A percentile compares a stretch with the other conserved stretches of the same genome.
phyloP scores from a whole-genome alignment of 768 basidiomycete species.

The Clavulina sp. region DNA sequence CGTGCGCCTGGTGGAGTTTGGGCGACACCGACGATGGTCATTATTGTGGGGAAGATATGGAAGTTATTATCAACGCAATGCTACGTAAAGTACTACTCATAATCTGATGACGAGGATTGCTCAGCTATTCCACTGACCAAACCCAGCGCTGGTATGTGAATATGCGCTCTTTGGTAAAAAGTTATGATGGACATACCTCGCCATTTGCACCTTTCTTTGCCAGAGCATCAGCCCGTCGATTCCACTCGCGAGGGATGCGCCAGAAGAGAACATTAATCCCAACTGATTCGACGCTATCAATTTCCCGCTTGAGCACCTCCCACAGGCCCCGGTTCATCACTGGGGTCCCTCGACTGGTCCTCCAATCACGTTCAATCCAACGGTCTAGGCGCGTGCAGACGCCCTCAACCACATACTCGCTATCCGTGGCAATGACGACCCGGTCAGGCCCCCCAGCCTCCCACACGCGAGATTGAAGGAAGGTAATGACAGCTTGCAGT shows the following conservation, averaged over 20 bases:
- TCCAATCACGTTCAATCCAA: conserved; percentile 17
- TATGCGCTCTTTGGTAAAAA: too few relatives aligned
- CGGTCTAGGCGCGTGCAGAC: conserved; percentile 13
- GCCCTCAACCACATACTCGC: conserved; percentile 19
- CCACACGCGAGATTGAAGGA: conserved; percentile 16
- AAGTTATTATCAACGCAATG: too few relatives aligned
- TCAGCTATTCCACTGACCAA: too few relatives aligned
- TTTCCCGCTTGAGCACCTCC: conserved; percentile 12
- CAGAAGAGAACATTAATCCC: conserved; percentile 15
- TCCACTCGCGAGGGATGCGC: conserved; percentile 13
- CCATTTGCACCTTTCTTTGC: conserved; percentile 13
- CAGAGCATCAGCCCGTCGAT: conserved; percentile 12
- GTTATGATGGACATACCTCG: too few relatives aligned
- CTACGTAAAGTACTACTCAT: too few relatives aligned
- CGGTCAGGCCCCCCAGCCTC: conserved; percentile 17
- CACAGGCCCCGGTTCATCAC: conserved; percentile 17
- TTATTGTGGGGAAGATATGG: too few relatives aligned
- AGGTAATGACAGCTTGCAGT: conserved; percentile 18
- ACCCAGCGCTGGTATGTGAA: too few relatives aligned
- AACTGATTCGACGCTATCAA: conserved; percentile 11
- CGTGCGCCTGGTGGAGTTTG: too few relatives aligned
- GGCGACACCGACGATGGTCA: too few relatives aligned
- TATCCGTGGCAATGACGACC: conserved; percentile 20
- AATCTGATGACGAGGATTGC: too few relatives aligned
- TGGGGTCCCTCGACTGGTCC: conserved; percentile 10